Evolutionary conservation across 257 asterid genomes (phyloP).

Genomic region (Solanum gandarillasii): DNA sequence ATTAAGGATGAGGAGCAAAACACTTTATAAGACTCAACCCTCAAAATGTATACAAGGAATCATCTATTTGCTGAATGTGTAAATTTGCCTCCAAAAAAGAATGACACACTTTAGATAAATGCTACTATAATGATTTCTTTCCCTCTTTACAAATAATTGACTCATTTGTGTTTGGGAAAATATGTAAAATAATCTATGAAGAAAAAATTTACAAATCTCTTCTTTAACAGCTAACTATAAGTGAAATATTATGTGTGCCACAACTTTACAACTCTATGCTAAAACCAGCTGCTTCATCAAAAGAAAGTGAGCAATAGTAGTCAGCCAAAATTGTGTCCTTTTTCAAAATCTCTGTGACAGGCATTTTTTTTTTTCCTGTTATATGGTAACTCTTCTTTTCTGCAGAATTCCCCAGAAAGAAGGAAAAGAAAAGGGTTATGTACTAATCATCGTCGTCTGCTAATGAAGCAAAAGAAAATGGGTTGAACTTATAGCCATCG

Average conservation of each 20-base stretch:
- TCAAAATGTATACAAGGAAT: not conserved
- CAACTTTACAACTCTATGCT: conserved; percentile 20
- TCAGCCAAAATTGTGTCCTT: conserved; percentile 6
- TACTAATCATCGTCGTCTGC: conserved; percentile 44
- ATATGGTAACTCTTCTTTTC: conserved; percentile 7
- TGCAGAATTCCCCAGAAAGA: conserved; percentile 15
- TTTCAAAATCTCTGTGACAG: not conserved
- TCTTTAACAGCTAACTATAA: conserved; percentile 3
- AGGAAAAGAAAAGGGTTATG: not conserved
- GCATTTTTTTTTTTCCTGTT: not conserved
- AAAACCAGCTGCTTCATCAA: conserved; percentile 8
- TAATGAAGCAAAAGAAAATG: conserved; percentile 65
- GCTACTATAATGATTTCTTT: conserved; percentile 14
- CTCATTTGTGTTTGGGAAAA: conserved; percentile 4
- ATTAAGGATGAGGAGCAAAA: not conserved
- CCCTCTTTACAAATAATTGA: conserved; percentile 22
- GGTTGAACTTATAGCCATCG: conserved; percentile 81
- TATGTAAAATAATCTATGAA: not conserved
- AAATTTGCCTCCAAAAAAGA: conserved; percentile 8
- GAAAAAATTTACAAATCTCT: conserved; percentile 21
- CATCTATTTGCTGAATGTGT: not conserved
- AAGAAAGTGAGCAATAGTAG: conserved; percentile 1
- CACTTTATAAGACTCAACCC: not conserved
- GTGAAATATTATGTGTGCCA: conserved; percentile 14
- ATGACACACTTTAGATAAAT: conserved; percentile 6